phyloP scores from a whole-genome alignment of 2,329 filamentous ascomycete genomes.

The Cryphonectria parasitica region DNA sequence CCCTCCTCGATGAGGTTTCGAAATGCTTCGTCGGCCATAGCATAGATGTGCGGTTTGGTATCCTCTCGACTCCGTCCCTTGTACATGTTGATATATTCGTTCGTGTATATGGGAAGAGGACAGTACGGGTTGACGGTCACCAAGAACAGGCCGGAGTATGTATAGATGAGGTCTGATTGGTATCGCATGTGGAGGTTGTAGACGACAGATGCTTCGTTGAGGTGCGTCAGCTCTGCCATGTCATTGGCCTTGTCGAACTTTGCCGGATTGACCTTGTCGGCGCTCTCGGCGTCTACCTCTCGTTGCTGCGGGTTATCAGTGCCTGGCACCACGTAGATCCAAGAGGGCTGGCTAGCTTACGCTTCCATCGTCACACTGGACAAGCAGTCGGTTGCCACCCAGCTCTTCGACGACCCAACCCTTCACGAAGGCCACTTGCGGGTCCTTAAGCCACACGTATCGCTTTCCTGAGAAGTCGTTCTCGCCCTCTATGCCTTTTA shows the following conservation, averaged over 20 bases:
- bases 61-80: conserved; percentile 89
- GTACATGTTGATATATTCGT: conserved; percentile 99
- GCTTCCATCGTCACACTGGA: conserved; percentile 92
- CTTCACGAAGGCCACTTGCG: conserved; percentile 84
- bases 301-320: conserved; percentile 66
- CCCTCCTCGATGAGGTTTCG: conserved; percentile 94
- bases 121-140: conserved; percentile 98
- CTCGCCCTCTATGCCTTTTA: conserved; percentile 86
- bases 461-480: conserved; percentile 98
- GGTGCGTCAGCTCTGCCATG: conserved; percentile 97
- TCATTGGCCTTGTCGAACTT: conserved; percentile 99
- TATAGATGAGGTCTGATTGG: conserved; percentile 95
- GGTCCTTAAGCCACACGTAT: conserved; percentile 96
- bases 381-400: conserved; percentile 69
- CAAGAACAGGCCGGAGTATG: conserved; percentile 94
- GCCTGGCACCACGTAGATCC: not conserved
- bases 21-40: conserved; percentile 96
- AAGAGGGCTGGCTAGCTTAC: conserved; percentile 53
- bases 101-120: conserved; percentile 89
- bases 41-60: conserved; percentile 95
- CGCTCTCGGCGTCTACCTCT: conserved; percentile 81
- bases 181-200: conserved; percentile 96
- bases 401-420: conserved; percentile 90
- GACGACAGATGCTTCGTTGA: conserved; percentile 97
- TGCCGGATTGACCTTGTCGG: conserved; percentile 98